Evolutionary conservation across 1,284 basidiomycete species (phyloP), one percentile per base, ranked within the genome.

Genomic region (Volvariella surrecta): DNA sequence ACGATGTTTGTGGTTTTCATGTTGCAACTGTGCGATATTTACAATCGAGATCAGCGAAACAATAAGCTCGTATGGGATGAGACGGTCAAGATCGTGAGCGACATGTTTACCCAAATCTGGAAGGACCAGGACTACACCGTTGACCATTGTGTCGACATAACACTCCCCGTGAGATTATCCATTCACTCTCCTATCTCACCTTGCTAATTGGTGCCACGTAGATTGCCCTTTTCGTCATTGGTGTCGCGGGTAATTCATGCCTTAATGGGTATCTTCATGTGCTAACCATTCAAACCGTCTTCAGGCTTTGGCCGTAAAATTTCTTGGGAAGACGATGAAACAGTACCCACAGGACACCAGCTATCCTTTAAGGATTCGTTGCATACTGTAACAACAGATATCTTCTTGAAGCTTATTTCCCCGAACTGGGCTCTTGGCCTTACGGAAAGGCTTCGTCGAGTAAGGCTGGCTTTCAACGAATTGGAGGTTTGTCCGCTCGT

Each of bases 31-130:
- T 28, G 13, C 31, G n/a, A 16, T 17, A 13, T 1, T 17, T 39
- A 16, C 47, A 6, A 6, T 6, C 11, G 19, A 40, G 31, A 35
- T 20, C 42, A 71, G 70, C 62, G 61, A 43, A 77, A 80, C 53
- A 79, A 76, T 51, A 68, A 61, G 42, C 58, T 79, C 28, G 76
- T 79, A 1, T 79, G 74, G 74, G 67, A 73, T 32, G 72, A 75
- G 50, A 70, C 76, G 0, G 51, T 70, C 15, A 57, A 60, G 13
- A 65, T 70, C 28, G 60, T 71, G 42, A 46, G 61, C n/a, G 67
- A 66, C 24, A 55, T 73, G 39, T 67, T 73, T 45, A 50, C 58
- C 1, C 60, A 63, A 16, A 52, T 64, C 21, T 67, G 68, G 63
- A 52, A 50, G 13, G 52, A 55, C 39, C 52, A 58, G 47, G 50